Conservation (phyloP, 2,329 filamentous ascomycete genomes). For the Aspergillus pseudotamarii region DNA sequence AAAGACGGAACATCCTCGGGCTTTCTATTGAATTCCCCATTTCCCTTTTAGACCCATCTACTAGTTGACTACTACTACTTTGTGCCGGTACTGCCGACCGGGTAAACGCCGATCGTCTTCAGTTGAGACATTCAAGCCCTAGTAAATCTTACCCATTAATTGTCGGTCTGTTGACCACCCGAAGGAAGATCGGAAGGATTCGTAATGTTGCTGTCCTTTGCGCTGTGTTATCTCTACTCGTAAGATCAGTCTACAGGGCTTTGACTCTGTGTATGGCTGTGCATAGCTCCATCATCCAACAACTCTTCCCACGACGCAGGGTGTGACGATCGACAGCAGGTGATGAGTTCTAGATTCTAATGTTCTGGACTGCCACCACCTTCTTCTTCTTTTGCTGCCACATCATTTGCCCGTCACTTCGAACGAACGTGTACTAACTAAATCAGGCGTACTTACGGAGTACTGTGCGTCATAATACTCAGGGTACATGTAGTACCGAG, state of each 20-base stretch:
- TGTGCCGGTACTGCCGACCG: background rate
- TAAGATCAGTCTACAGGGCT: background rate
- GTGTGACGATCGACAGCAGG: background rate
- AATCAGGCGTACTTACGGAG: background rate
- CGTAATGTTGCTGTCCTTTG: background rate
- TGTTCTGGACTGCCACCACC: background rate
- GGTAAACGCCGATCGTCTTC: background rate
- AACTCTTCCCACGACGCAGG: background rate
- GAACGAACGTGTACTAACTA: background rate
- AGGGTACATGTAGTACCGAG: background rate
- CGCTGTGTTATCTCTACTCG: background rate
- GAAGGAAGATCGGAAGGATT: background rate
- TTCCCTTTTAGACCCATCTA: background rate
- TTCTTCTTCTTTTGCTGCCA: background rate
- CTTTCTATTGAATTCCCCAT: background rate
- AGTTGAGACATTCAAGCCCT: constrained; percentile 2
- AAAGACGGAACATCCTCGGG: background rate
- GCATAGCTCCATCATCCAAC: background rate
- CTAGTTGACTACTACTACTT: background rate
- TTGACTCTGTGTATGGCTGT: background rate
- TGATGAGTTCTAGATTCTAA: background rate
- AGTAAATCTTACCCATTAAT: background rate
- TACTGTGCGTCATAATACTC: background rate
- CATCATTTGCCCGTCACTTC: background rate
- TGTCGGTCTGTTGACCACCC: background rate